phyloP scores from a whole-genome alignment of 164 flowering plant species.

The Chloranthus sessilifolius region DNA sequence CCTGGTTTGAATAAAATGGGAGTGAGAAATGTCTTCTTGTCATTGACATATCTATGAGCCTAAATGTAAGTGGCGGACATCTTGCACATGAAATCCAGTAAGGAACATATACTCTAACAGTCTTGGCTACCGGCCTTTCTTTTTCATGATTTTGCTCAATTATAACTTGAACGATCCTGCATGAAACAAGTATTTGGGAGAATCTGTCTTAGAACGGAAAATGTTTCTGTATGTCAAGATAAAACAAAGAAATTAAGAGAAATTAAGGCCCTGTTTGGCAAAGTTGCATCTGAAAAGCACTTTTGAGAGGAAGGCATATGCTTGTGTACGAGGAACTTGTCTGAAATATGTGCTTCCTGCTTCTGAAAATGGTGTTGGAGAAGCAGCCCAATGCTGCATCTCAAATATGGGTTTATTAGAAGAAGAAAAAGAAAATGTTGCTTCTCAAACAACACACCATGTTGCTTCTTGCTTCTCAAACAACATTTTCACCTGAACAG shows the following conservation, averaged over 20 bases:
- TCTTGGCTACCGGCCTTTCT: slow-evolving; percentile 42
- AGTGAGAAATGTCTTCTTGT: slow-evolving; percentile 28
- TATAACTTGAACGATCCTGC: slow-evolving; percentile 82
- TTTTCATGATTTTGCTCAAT: slow-evolving; percentile 64
- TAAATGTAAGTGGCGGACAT: slow-evolving; percentile 74
- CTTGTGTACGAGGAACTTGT: too few species aligned
- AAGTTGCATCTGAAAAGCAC: too few species aligned
- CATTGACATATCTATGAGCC: slow-evolving; percentile 44
- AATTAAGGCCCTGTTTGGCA: too few species aligned
- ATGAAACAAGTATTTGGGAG: slow-evolving; percentile 9
- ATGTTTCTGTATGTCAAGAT: not conserved
- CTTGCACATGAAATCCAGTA: slow-evolving; percentile 75
- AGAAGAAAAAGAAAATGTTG: too few species aligned
- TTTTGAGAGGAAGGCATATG: too few species aligned
- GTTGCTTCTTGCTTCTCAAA: too few species aligned
- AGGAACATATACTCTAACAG: slow-evolving; percentile 74
- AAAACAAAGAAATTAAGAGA: not conserved
- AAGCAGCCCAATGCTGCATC: too few species aligned
- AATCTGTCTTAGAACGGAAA: not conserved
- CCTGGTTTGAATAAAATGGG: slow-evolving; percentile 44
- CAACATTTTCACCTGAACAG: too few species aligned
- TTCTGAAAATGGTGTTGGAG: too few species aligned
- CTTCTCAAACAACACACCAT: too few species aligned
- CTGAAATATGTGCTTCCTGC: too few species aligned
- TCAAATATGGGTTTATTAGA: too few species aligned